These are phyloP conservation scores for Trichoderma sp. DNA, from an alignment of 2,329 filamentous ascomycete genomes.

Conservation along the genomic window DNA sequence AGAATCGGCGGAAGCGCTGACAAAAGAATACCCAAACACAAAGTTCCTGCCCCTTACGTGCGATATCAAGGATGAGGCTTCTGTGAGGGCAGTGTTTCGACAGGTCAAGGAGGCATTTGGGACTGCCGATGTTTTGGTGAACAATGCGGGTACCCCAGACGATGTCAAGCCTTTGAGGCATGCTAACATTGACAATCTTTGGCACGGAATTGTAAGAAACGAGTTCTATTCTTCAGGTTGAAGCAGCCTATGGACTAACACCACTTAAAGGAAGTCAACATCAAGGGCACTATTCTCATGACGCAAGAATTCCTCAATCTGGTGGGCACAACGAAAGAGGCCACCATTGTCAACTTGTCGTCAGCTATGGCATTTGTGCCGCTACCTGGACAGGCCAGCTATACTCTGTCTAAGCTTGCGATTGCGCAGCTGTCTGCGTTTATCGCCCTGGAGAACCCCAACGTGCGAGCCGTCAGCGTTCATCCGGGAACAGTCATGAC, in stretches of 20 bases:
- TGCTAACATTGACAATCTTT: neutral
- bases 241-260: neutral
- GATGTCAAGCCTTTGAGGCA: neutral
- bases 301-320: slow-evolving; percentile 2
- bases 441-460: neutral
- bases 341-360: slow-evolving; percentile 4
- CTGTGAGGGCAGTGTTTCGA: neutral
- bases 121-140: slow-evolving; percentile 1
- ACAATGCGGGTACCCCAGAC: neutral
- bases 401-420: slow-evolving; percentile 6
- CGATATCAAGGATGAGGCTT: neutral
- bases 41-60: neutral
- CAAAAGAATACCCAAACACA: neutral
- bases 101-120: neutral
- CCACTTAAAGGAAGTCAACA: neutral
- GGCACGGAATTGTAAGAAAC: neutral
- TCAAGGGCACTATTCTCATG: slow-evolving; percentile 7
- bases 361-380: slow-evolving; percentile 1
- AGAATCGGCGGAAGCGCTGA: neutral
- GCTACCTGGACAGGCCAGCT: neutral
- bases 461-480: slow-evolving; percentile 1
- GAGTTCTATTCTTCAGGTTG: neutral
- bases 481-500: slow-evolving; percentile 12
- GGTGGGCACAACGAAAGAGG: neutral
- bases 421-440: neutral